These are phyloP conservation scores for Penicillium steckii DNA, from an alignment of 495 filamentous ascomycete genomes.

Conservation along the genomic window DNA sequence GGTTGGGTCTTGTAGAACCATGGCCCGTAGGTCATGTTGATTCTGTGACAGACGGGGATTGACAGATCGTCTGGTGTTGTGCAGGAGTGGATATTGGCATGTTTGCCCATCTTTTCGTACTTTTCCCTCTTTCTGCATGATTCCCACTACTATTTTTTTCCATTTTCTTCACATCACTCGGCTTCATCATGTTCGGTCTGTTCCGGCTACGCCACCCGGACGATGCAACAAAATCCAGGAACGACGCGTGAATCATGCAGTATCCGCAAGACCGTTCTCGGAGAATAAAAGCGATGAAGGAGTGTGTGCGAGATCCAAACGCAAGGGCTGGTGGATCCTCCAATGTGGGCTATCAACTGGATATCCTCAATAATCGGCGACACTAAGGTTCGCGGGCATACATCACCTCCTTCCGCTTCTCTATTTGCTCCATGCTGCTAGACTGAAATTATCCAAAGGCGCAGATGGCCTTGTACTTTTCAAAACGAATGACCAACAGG, in stretches of 20 bases:
- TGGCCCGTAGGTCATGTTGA: background rate
- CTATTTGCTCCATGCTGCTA: background rate
- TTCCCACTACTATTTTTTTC: background rate
- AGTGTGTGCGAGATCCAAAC: background rate
- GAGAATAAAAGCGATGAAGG: constrained; percentile 3
- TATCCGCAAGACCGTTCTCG: background rate
- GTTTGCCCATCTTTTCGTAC: too few relatives aligned
- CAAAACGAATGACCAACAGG: background rate
- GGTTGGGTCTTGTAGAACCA: background rate
- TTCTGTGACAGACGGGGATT: constrained; percentile 3
- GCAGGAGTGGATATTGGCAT: background rate
- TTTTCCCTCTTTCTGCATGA: too few relatives aligned
- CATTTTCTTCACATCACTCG: background rate
- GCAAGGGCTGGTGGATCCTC: constrained; percentile 11
- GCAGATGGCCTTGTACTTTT: background rate
- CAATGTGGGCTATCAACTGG: background rate
- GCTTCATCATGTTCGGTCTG: background rate
- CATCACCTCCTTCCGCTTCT: background rate
- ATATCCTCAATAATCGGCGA: background rate
- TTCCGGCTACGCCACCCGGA: background rate
- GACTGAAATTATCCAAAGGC: background rate
- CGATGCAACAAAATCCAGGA: background rate
- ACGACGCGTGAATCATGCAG: background rate
- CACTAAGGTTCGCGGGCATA: background rate
- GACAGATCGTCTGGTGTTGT: constrained; percentile 8